Conservation (phyloP, 2,329 filamentous ascomycete species). For the Hymenoscyphus fraxineus region DNA sequence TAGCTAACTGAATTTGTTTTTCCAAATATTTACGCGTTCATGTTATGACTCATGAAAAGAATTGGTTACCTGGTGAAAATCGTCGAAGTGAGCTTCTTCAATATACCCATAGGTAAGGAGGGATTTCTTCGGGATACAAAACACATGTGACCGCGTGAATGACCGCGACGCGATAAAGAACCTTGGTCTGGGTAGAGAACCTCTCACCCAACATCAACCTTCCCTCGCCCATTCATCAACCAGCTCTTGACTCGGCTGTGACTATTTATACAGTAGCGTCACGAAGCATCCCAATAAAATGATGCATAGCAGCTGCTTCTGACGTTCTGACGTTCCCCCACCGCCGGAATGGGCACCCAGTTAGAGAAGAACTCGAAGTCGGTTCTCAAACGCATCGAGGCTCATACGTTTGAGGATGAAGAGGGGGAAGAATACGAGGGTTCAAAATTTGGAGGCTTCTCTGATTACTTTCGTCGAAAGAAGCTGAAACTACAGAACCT, state of each 20-base stretch:
- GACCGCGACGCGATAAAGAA: conserved; percentile 1
- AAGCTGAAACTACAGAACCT: conserved; percentile 97
- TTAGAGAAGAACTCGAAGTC: conserved; percentile 61
- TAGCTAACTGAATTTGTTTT: neutral
- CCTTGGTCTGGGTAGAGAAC: neutral
- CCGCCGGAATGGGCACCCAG: conserved; percentile 50
- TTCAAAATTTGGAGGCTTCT: conserved; percentile 84
- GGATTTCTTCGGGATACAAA: neutral
- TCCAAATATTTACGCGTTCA: neutral
- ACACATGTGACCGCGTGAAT: neutral
- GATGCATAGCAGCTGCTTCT: neutral
- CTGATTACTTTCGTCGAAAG: conserved; percentile 90
- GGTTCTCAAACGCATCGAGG: conserved; percentile 58
- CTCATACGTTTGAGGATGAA: conserved; percentile 73
- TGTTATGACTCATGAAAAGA: too few species aligned
- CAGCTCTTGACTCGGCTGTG: neutral
- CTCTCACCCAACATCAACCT: neutral
- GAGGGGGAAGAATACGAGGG: conserved; percentile 85
- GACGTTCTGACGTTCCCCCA: neutral
- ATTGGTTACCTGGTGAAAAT: too few species aligned
- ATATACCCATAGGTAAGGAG: neutral
- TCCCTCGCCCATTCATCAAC: neutral
- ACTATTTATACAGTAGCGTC: neutral
- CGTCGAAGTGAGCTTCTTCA: too few species aligned
- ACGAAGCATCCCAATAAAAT: neutral